Evolutionary conservation across 257 asterid genomes (phyloP), one percentile per base, ranked within the genome.

Genomic region (Verbena officinalis): DNA sequence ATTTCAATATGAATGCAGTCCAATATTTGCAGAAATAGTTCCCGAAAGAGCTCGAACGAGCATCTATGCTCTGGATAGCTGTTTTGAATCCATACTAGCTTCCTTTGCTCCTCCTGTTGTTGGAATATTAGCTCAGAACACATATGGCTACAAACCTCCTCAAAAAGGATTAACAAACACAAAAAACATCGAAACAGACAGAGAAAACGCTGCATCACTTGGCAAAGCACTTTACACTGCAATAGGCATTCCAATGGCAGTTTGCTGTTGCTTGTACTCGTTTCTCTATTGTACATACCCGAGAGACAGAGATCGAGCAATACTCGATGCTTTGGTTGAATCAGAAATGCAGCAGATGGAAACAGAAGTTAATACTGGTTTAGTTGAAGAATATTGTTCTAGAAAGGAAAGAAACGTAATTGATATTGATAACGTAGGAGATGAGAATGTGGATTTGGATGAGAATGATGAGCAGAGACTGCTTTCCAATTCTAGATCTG

Each of bases 161-260:
- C 82, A 80, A 55, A 57, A 62, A 11, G 88, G 83, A 12, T 64
- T 89, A 5, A 23, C 53, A 0, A 73, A 59, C 59, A 72, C 89
- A 1, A 66, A 75, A 68, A 55, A 36, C 17, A 72, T 81, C 7
- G 83, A 73, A 62, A 84, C 86, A 0, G 95, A 92, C 51, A 76
- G 94, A 81, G 88, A 80, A 65, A 92, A 89, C 16, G 96, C 95
- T 19, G 87, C 82, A 48, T 84, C 98, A 17, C 90, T 93, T 20
- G 96, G 95, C 6, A 93, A 85, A 75, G 98, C 97, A 19, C 91
- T 90, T 7, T 90, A 87, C 86, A 76, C 94, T n/a, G 82, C 97
- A 14, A 89, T 90, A 64, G 93, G 95, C 48, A 76, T 87, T 43
- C 98, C 99, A 10, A 79, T 90, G 71, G 72, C 83, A 0, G 54